These are phyloP conservation scores for Aurinia saxatilis DNA, from an alignment of 345 rosid species.

Conservation along the genomic window DNA sequence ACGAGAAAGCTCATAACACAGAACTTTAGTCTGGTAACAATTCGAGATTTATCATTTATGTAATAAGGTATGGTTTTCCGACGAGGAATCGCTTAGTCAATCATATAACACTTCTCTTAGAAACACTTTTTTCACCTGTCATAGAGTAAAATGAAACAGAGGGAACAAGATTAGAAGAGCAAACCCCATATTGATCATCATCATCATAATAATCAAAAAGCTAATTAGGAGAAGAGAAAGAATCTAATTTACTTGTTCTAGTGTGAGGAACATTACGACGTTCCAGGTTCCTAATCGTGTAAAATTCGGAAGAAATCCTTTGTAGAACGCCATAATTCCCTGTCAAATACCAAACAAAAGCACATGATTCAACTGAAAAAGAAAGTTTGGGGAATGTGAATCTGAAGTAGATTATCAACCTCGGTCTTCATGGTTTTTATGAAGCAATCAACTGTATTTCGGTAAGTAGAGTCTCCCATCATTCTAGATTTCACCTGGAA, in stretches of 20 bases:
- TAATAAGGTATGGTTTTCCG: slow-evolving; percentile 7
- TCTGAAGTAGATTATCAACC: slow-evolving; percentile 33
- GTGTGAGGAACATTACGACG: slow-evolving; percentile 81
- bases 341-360: slow-evolving; percentile 28
- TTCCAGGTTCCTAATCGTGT: slow-evolving; percentile 94
- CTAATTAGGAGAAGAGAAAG: slow-evolving; percentile 1
- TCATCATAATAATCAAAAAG: neutral
- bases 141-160: slow-evolving; percentile 5
- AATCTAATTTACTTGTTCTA: slow-evolving; percentile 67
- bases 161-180: neutral
- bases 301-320: slow-evolving; percentile 92
- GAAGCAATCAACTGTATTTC: slow-evolving; percentile 85
- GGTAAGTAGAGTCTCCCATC: slow-evolving; percentile 97
- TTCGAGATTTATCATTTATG: slow-evolving; percentile 8
- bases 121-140: slow-evolving; percentile 66
- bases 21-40: slow-evolving; percentile 7
- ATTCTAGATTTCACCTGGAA: slow-evolving; percentile 96
- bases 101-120: slow-evolving; percentile 53
- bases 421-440: slow-evolving; percentile 79
- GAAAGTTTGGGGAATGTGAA: neutral
- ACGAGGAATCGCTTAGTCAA: slow-evolving; percentile 20
- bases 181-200: slow-evolving; percentile 4
- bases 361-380: neutral
- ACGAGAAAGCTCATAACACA: slow-evolving; percentile 12
- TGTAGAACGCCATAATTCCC: slow-evolving; percentile 85